phyloP scores from a whole-genome alignment of 345 rosid genomes.

The Citrus glauca region DNA sequence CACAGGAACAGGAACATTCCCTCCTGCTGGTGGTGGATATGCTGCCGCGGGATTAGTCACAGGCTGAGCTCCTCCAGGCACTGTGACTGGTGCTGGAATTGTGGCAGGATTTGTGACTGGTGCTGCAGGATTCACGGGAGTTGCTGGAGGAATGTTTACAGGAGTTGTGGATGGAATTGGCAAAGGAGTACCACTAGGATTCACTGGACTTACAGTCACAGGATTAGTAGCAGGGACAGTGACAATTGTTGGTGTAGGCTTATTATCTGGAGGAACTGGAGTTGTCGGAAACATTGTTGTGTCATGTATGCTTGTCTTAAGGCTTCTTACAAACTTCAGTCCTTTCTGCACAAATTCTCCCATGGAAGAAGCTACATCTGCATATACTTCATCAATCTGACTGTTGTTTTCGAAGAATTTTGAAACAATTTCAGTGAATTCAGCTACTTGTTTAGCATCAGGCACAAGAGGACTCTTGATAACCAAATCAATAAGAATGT shows the following conservation, averaged over 20 bases:
- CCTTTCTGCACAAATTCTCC: conserved; percentile 12
- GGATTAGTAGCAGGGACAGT: conserved; percentile 53
- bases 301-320: conserved; percentile 36
- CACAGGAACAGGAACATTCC: conserved; percentile 40
- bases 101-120: conserved; percentile 53
- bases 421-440: conserved; percentile 14
- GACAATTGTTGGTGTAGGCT: conserved; percentile 51
- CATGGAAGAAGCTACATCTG: conserved; percentile 17
- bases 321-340: conserved; percentile 19
- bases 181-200: conserved; percentile 32
- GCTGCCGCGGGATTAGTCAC: conserved; percentile 71
- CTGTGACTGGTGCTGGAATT: conserved; percentile 51
- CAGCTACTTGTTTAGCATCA: conserved; percentile 21
- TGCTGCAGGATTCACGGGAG: conserved; percentile 42
- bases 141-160: conserved; percentile 38
- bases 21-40: conserved; percentile 51
- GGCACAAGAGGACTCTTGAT: conserved; percentile 19
- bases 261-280: conserved; percentile 29
- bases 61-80: conserved; percentile 50
- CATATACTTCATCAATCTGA: conserved; percentile 27
- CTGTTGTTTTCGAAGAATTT: conserved; percentile 19
- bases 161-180: conserved; percentile 46
- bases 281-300: conserved; percentile 28
- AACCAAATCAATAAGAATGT: conserved; percentile 22
- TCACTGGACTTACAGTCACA: conserved; percentile 29